Conservation (phyloP, 345 rosid genomes). For the Brassica juncea region DNA sequence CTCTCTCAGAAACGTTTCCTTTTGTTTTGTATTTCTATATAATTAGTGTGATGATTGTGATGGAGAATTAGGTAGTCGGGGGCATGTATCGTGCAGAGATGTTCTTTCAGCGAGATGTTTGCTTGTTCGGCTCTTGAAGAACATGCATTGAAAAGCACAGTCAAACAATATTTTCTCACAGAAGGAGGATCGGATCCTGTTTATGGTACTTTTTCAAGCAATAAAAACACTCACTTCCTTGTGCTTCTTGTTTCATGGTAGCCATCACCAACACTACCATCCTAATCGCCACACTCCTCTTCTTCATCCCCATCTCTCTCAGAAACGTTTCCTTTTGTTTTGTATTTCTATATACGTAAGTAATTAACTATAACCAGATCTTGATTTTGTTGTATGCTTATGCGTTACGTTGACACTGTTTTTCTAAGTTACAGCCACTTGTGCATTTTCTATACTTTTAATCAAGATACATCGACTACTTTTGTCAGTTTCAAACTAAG, state of each 20-base stretch:
- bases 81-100: not conserved
- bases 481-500: conserved; percentile 16
- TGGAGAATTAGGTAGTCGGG: not conserved
- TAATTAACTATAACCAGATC: not conserved
- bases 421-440: not conserved
- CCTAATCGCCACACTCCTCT: not conserved
- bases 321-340: not conserved
- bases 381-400: not conserved
- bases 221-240: not conserved
- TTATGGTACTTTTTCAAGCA: not conserved
- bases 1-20: not conserved
- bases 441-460: not conserved
- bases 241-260: not conserved
- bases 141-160: not conserved
- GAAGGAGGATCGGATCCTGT: not conserved
- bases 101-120: not conserved
- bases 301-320: not conserved
- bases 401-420: not conserved
- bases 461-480: not conserved
- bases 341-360: not conserved
- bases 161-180: not conserved
- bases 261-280: not conserved
- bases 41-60: not conserved
- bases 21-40: not conserved
- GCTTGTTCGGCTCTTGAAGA: not conserved